Conservation (phyloP, 1,284 basidiomycete species). For the Vanrija humicola region DNA sequence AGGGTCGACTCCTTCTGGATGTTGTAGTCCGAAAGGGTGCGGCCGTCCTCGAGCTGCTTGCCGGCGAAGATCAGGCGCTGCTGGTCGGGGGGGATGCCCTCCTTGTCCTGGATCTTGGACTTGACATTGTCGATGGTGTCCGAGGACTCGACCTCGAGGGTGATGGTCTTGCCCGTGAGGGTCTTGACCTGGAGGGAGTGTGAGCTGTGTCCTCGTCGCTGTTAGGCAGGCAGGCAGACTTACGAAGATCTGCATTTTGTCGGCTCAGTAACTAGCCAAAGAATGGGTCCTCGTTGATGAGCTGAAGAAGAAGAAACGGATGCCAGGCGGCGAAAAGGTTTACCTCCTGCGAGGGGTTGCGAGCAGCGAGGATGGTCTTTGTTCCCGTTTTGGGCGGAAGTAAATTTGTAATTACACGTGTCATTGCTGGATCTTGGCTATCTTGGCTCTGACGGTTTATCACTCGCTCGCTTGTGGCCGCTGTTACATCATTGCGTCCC, state of each 20-base stretch:
- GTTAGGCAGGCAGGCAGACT: too few relatives aligned
- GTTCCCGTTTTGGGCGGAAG: neutral
- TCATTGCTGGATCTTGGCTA: neutral
- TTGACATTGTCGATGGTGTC: slow-evolving; percentile 99
- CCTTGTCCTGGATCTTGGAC: slow-evolving; percentile 93
- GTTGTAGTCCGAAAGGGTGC: slow-evolving; percentile 87
- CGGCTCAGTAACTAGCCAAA: neutral
- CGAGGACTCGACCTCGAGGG: slow-evolving; percentile 78
- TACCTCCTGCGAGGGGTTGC: neutral
- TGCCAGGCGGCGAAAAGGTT: too few relatives aligned
- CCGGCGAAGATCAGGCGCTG: slow-evolving; percentile 98
- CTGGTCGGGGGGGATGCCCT: slow-evolving; percentile 79
- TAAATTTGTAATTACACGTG: neutral
- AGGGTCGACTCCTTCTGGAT: slow-evolving; percentile 96
- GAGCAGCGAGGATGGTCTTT: neutral
- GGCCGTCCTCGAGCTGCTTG: slow-evolving; percentile 94
- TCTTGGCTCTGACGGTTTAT: too few relatives aligned
- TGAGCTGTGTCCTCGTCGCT: too few relatives aligned
- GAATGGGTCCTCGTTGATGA: neutral
- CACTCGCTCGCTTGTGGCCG: too few relatives aligned
- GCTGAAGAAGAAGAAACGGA: neutral
- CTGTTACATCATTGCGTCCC: too few relatives aligned
- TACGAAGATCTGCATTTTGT: neutral
- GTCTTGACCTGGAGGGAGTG: slow-evolving; percentile 48
- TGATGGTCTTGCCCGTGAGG: slow-evolving; percentile 98